phyloP scores from a whole-genome alignment of 2,329 filamentous ascomycete species.

The Phialophora expanda region DNA sequence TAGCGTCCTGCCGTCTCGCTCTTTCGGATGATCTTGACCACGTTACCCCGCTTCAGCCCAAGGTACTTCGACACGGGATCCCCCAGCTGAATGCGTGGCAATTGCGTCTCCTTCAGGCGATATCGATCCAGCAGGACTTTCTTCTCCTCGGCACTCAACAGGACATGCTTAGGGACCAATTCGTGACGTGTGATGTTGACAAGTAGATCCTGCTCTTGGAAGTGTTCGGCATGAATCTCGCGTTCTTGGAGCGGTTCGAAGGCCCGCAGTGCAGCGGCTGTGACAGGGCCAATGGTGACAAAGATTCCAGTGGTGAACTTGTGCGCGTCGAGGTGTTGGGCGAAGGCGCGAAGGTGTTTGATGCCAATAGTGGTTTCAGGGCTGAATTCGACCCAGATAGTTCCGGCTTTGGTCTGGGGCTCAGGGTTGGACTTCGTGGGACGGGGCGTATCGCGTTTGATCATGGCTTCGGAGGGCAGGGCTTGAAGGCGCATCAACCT shows the following conservation, averaged over 20 bases:
- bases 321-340: slow-evolving; percentile 77
- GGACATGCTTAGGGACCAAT: slow-evolving; percentile 88
- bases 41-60: slow-evolving; percentile 85
- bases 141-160: slow-evolving; percentile 92
- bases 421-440: slow-evolving; percentile 71
- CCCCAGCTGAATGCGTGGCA: slow-evolving; percentile 86
- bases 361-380: slow-evolving; percentile 80
- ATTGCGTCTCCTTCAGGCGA: slow-evolving; percentile 93
- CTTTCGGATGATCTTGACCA: slow-evolving; percentile 97
- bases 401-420: slow-evolving; percentile 76
- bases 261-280: slow-evolving; percentile 84
- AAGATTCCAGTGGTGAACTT: slow-evolving; percentile 91
- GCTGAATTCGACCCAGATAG: slow-evolving; percentile 93
- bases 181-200: slow-evolving; percentile 99
- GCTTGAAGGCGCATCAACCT: slow-evolving; percentile 85
- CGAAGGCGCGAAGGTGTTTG: slow-evolving; percentile 89
- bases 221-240: slow-evolving; percentile 82
- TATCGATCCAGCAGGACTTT: slow-evolving; percentile 82
- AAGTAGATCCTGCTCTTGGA: slow-evolving; percentile 91
- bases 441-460: slow-evolving; percentile 78
- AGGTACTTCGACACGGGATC: slow-evolving; percentile 94
- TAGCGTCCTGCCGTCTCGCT: slow-evolving; percentile 96
- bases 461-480: slow-evolving; percentile 81
- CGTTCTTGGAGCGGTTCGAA: slow-evolving; percentile 58
- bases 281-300: slow-evolving; percentile 81